phyloP scores from a whole-genome alignment of 768 basidiomycete species.

The Termitomyces sp. region DNA sequence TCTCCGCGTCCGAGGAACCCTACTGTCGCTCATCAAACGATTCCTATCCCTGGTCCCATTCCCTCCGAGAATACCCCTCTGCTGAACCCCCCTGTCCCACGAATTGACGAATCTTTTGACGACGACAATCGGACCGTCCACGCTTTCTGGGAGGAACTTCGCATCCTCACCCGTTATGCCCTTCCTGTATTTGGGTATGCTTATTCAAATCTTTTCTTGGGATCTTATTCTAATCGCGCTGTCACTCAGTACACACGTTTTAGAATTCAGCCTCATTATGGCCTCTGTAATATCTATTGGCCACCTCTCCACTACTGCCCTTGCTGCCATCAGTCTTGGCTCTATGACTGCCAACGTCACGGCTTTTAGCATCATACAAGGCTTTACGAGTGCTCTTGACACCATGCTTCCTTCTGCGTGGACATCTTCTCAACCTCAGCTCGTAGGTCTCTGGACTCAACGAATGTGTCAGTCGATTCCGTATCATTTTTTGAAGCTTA shows the following conservation, averaged over 20 bases:
- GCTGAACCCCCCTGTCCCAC: slow-evolving; percentile 48
- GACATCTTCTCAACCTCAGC: slow-evolving; percentile 80
- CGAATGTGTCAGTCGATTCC: slow-evolving; percentile 60
- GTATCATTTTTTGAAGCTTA: background rate
- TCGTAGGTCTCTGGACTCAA: slow-evolving; percentile 89
- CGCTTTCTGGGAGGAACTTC: slow-evolving; percentile 54
- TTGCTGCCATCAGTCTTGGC: slow-evolving; percentile 80
- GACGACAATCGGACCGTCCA: slow-evolving; percentile 21
- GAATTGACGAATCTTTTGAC: slow-evolving; percentile 46
- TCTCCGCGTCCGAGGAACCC: slow-evolving; percentile 10
- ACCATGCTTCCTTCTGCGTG: slow-evolving; percentile 95
- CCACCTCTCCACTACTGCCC: slow-evolving; percentile 83
- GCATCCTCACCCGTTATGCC: slow-evolving; percentile 57
- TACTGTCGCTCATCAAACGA: slow-evolving; percentile 6
- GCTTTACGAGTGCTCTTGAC: slow-evolving; percentile 84
- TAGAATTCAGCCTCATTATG: slow-evolving; percentile 85
- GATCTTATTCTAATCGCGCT: background rate
- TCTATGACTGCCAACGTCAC: slow-evolving; percentile 73
- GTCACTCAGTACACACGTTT: slow-evolving; percentile 56
- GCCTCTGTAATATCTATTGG: slow-evolving; percentile 85
- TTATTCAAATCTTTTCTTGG: background rate
- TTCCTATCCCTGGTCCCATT: slow-evolving; percentile 13
- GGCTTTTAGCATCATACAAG: slow-evolving; percentile 76
- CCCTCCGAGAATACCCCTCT: slow-evolving; percentile 54
- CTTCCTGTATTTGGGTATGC: slow-evolving; percentile 68